phyloP scores from a whole-genome alignment of 2,329 filamentous ascomycete genomes.

The Elsinoe perseae region DNA sequence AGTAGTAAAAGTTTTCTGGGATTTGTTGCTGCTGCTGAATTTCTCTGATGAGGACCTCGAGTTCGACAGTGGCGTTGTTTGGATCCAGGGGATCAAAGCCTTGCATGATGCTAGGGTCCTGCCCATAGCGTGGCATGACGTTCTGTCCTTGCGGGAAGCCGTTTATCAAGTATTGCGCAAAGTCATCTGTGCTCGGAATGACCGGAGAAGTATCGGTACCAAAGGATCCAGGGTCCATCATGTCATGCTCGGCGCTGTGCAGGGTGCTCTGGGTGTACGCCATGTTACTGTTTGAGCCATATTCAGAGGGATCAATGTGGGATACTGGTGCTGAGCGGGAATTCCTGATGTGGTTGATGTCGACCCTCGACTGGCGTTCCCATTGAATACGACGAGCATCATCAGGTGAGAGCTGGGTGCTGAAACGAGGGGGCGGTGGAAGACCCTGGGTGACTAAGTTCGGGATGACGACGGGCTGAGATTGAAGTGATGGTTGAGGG shows the following conservation, averaged over 20 bases:
- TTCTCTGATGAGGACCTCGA: background rate
- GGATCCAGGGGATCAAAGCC: background rate
- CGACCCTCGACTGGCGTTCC: background rate
- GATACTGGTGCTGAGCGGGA: background rate
- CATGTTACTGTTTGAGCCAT: background rate
- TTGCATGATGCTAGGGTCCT: background rate
- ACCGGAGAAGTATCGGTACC: background rate
- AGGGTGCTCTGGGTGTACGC: background rate
- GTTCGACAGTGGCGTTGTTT: background rate
- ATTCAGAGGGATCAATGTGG: background rate
- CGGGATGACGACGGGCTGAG: background rate
- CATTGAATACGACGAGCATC: background rate
- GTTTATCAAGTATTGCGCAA: background rate
- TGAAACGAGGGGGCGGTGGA: background rate
- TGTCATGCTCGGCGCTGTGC: background rate
- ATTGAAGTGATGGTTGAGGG: background rate
- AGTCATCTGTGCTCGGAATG: background rate
- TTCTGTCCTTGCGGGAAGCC: background rate
- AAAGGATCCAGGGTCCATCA: background rate
- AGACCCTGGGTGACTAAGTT: background rate
- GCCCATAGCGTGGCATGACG: background rate
- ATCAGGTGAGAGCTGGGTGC: background rate
- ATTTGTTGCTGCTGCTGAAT: background rate
- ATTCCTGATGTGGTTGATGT: background rate
- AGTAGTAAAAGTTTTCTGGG: background rate